phyloP scores from a whole-genome alignment of 305 asterid species.

The Fraxinus paxiana region DNA sequence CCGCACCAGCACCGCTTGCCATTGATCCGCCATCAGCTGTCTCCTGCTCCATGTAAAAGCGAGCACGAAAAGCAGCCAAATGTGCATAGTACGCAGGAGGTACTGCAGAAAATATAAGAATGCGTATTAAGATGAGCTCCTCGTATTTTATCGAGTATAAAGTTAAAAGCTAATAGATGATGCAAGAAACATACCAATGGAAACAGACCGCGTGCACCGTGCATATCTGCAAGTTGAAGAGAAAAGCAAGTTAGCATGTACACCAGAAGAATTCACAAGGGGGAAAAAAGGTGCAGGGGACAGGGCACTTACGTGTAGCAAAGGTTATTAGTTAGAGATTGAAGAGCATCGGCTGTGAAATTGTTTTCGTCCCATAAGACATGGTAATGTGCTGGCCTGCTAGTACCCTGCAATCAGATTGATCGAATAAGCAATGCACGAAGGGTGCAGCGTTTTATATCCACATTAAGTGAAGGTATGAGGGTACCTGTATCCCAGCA shows the following conservation, averaged over 20 bases:
- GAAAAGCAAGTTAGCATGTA: neutral
- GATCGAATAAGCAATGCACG: neutral
- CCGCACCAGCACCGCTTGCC: conserved; percentile 55
- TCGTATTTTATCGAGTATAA: neutral
- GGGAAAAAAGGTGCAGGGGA: neutral
- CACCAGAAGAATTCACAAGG: neutral
- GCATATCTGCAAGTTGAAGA: conserved; percentile 60
- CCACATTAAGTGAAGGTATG: neutral
- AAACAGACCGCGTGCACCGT: conserved; percentile 92
- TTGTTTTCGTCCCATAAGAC: conserved; percentile 88
- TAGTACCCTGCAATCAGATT: conserved; percentile 56
- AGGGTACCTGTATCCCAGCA: conserved; percentile 87
- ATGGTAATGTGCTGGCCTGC: conserved; percentile 93
- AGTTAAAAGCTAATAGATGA: neutral
- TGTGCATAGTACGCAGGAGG: conserved; percentile 98
- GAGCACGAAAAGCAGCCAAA: conserved; percentile 93
- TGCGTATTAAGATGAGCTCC: neutral
- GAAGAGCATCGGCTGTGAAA: conserved; percentile 75
- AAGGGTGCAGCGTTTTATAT: neutral
- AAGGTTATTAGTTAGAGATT: conserved; percentile 71
- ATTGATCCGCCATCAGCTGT: conserved; percentile 78
- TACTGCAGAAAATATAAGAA: conserved; percentile 38
- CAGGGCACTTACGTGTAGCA: conserved; percentile 70
- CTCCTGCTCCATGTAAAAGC: conserved; percentile 87
- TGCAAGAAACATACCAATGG: conserved; percentile 60